Evolutionary conservation across 2,329 filamentous ascomycete species (phyloP).

Genomic region (Scorias spongiosa): DNA sequence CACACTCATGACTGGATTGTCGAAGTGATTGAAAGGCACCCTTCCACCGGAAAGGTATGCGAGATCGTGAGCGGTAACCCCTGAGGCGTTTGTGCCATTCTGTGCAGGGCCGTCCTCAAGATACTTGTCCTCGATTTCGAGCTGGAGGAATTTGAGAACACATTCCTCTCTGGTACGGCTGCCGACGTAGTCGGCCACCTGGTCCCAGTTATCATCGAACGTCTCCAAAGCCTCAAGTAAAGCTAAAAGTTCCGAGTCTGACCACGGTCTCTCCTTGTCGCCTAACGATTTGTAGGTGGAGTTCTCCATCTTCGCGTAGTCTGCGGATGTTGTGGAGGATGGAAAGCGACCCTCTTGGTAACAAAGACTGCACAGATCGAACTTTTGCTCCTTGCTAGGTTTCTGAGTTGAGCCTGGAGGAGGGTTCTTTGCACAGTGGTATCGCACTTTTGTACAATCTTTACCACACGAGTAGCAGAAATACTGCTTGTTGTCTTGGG

Average conservation of each 20-base stretch:
- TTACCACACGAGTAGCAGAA: conserved; percentile 86
- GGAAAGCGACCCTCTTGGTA: conserved; percentile 76
- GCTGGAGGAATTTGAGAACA: conserved; percentile 85
- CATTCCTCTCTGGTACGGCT: conserved; percentile 90
- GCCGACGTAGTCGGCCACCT: conserved; percentile 81
- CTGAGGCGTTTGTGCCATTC: conserved; percentile 34
- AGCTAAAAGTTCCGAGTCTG: conserved; percentile 74
- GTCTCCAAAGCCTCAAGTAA: conserved; percentile 82
- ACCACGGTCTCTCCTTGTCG: conserved; percentile 80
- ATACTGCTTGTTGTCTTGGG: conserved; percentile 48
- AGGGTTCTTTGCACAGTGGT: conserved; percentile 52
- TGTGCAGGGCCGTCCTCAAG: conserved; percentile 47
- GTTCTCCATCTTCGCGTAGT: conserved; percentile 84
- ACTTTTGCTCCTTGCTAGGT: conserved; percentile 46
- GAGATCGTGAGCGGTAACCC: conserved; percentile 27
- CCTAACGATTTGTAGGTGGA: conserved; percentile 62
- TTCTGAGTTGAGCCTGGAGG: conserved; percentile 33
- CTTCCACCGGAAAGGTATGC: conserved; percentile 57
- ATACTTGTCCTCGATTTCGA: conserved; percentile 97
- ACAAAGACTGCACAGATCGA: conserved; percentile 84
- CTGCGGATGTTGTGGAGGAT: conserved; percentile 57
- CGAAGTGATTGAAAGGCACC: conserved; percentile 77
- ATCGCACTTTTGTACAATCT: conserved; percentile 64
- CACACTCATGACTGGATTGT: conserved; percentile 94
- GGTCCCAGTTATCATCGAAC: conserved; percentile 91